Evolutionary conservation across 345 rosid genomes (phyloP).

Genomic region (Eucalyptus virginea): DNA sequence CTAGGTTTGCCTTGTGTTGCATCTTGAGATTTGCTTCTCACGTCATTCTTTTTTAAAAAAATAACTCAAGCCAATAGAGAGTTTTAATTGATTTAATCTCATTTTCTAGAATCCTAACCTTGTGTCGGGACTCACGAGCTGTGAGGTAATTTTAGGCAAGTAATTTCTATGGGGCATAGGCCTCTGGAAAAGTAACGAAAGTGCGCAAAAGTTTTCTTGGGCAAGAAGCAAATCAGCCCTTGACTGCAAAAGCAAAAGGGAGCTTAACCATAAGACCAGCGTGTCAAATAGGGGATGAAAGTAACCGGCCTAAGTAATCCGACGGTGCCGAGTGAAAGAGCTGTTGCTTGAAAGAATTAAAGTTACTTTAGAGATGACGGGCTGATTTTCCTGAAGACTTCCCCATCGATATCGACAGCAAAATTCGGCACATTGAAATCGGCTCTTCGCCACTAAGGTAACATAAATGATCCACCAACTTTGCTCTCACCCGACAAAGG

Average conservation of each 20-base stretch:
- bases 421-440: background rate
- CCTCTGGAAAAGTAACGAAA: background rate
- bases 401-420: background rate
- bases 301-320: background rate
- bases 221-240: accelerated
- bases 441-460: background rate
- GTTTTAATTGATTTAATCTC: background rate
- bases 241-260: background rate
- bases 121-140: accelerated
- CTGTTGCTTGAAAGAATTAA: background rate
- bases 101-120: background rate
- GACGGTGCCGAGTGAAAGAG: accelerated
- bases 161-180: background rate
- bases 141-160: background rate
- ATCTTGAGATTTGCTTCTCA: background rate
- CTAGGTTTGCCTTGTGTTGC: background rate
- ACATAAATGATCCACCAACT: background rate
- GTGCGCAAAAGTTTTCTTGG: background rate
- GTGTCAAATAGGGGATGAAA: accelerated
- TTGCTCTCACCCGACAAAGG: background rate
- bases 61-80: background rate
- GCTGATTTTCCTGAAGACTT: background rate
- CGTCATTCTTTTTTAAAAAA: background rate
- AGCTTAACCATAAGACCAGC: accelerated
- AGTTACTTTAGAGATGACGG: accelerated